Percentiles rank a stretch among this genome's conserved stretches.
Evolutionary conservation across 129 eudicot species (phyloP).

Genomic region (Tagetes patula): DNA sequence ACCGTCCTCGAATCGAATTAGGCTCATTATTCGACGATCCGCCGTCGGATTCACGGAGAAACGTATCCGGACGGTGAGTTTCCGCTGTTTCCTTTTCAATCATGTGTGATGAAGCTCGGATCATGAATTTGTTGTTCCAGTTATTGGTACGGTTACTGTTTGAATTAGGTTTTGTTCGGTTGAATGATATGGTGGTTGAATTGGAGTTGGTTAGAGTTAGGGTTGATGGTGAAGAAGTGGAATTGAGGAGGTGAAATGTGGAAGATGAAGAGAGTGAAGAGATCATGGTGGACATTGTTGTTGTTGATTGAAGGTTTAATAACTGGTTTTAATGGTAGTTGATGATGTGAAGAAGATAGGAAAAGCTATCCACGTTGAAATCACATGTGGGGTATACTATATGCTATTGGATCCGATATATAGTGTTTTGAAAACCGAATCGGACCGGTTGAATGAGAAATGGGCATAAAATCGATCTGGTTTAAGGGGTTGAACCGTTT

Average conservation of each 20-base stretch:
- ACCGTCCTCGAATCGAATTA: slow-evolving; percentile 52
- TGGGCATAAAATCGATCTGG: no score
- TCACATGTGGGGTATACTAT: slow-evolving; percentile 20
- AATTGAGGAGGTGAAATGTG: slow-evolving; percentile 27
- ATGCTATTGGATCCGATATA: not conserved
- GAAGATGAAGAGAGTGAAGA: slow-evolving; percentile 38
- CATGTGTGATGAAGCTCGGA: slow-evolving; percentile 51
- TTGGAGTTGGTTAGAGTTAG: slow-evolving; percentile 16
- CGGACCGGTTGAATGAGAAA: no score
- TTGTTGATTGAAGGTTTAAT: not conserved
- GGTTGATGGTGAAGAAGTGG: slow-evolving; percentile 18
- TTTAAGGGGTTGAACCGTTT: no score
- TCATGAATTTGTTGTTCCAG: not conserved
- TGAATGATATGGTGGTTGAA: slow-evolving; percentile 13
- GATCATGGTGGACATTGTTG: slow-evolving; percentile 33
- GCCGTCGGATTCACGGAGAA: slow-evolving; percentile 62
- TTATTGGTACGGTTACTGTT: not conserved
- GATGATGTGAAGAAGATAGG: slow-evolving; percentile 24
- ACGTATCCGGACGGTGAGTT: slow-evolving; percentile 63
- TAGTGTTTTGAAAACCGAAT: no score
- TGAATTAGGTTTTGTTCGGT: slow-evolving; percentile 19
- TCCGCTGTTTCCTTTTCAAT: slow-evolving; percentile 79
- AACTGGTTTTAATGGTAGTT: not conserved
- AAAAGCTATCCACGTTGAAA: slow-evolving; percentile 35
- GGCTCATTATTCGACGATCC: slow-evolving; percentile 5